Percentiles rank a stretch among this genome's conserved stretches.
Evolutionary conservation across 1,284 basidiomycete genomes (phyloP).

Genomic region (Sanghuangporus weigelae): DNA sequence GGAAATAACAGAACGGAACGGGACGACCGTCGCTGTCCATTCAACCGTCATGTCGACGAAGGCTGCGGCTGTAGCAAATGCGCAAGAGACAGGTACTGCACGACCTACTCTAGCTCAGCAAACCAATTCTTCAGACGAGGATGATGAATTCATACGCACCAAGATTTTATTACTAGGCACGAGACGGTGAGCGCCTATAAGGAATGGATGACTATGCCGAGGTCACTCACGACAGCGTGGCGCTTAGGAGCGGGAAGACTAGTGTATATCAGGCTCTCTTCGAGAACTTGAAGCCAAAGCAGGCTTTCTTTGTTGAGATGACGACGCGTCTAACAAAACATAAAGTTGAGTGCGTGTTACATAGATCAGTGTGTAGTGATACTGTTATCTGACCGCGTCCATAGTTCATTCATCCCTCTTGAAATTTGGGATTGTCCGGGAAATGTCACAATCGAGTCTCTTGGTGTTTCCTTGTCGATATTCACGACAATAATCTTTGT

Average conservation of each 20-base stretch:
- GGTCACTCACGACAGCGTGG: conserved; percentile 14
- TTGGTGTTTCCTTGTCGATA: conserved; percentile 65
- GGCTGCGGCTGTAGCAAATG: not conserved
- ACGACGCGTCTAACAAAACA: conserved; percentile 76
- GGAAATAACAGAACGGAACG: not conserved
- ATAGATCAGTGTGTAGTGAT: not conserved
- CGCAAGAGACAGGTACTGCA: not conserved
- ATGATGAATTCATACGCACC: conserved; percentile 34
- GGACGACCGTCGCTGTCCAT: not conserved
- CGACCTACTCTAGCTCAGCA: conserved; percentile 8
- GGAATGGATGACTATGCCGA: not conserved
- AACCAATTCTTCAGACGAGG: not conserved
- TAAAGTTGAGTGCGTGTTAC: conserved; percentile 68
- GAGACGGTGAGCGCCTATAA: conserved; percentile 51
- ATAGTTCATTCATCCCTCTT: conserved; percentile 84
- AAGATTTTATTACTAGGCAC: conserved; percentile 79
- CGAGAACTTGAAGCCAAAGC: conserved; percentile 76
- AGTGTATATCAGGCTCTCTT: conserved; percentile 91
- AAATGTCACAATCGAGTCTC: conserved; percentile 69
- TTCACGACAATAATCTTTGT: conserved; percentile 89
- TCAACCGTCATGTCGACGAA: not conserved
- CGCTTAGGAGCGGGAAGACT: conserved; percentile 82
- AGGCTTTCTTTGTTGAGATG: conserved; percentile 89
- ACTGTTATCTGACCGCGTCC: not conserved
- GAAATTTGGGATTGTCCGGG: conserved; percentile 97